Evolutionary conservation across 345 rosid genomes (phyloP).

Genomic region (Jatropha curcas): DNA sequence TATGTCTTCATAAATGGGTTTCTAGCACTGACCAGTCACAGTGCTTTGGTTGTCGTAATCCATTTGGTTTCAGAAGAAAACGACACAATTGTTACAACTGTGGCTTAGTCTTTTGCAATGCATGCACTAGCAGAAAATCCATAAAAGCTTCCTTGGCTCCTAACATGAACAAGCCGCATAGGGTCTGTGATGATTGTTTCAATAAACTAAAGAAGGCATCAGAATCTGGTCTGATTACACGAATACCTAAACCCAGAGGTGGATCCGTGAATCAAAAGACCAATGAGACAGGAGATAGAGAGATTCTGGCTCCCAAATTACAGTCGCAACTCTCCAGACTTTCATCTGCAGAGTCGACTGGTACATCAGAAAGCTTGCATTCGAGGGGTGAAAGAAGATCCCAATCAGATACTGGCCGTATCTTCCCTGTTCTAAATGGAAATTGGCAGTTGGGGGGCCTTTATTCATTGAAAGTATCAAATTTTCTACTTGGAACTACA

Average conservation of each 20-base stretch:
- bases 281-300: constrained; percentile 41
- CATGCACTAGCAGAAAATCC: constrained; percentile 74
- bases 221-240: constrained; percentile 40
- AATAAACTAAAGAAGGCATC: constrained; percentile 54
- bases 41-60: constrained; percentile 82
- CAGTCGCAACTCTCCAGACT: constrained; percentile 44
- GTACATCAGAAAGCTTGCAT: constrained; percentile 44
- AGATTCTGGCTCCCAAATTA: constrained; percentile 34
- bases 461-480: constrained; percentile 37
- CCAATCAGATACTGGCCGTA: constrained; percentile 32
- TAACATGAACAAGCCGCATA: constrained; percentile 69
- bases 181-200: constrained; percentile 87
- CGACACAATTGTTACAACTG: constrained; percentile 97
- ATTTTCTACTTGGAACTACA: constrained; percentile 30
- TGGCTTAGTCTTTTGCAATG: constrained; percentile 84
- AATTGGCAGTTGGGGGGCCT: constrained; percentile 36
- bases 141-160: constrained; percentile 87
- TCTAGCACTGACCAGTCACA: constrained; percentile 64
- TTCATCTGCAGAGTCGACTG: constrained; percentile 47
- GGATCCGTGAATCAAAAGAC: constrained; percentile 37
- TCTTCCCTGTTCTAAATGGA: constrained; percentile 44
- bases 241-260: constrained; percentile 42
- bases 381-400: constrained; percentile 29
- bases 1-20: constrained; percentile 73
- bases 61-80: constrained; percentile 81